Base-by-base conservation (phyloP, 306 rosid species). In the Boehmeria nivea region DNA sequence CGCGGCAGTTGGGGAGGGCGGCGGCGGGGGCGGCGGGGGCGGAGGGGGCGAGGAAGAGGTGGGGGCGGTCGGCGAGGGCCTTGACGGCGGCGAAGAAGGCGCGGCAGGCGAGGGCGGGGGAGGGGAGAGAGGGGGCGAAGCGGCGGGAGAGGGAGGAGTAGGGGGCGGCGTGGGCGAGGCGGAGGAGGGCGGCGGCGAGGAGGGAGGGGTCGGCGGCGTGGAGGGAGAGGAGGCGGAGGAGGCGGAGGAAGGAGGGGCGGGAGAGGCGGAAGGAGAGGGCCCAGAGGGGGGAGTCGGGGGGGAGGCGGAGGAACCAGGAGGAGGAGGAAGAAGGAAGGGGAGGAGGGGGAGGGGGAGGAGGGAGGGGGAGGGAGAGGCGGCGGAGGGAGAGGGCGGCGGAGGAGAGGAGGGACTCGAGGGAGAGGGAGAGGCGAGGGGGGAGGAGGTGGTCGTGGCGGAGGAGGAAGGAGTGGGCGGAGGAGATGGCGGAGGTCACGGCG, bases 281-380 rank as follows among this genome's bases (percentile, higher is more conserved):
- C 95, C 97, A 89, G 1, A 15, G 76, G 21, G 77, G 68, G 18
- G 52, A 42, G 42, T 49, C 57, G 49, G 78, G 68, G 33, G 81
- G 78, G 72, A 85, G 74, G 46, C 88, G 94, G 65, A 54, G 68
- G 80, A 83, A 83, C 91, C 95, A 88, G 74, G n/a, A n/a, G n/a
- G n/a, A n/a, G 58, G 1, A 27, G 72, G 0, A 43, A 57, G 0
- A 26, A 5, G 17, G 51, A 0, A 14, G 68, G 3, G 79, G 75
- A 0, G 24, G 75, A 15, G 54, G 13, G 22, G 19, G 25, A 42
- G 15, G 54, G 65, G 54, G 3, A 33, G 52, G 36, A 66, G 50
- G 62, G 61, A 34, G 59, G 62, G 69, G 58, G 75, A 57, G 75
- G 46, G 8, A 22, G 67, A 23, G 67, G 54, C 28, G 51, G 26